Evolutionary conservation across 2,329 filamentous ascomycete genomes (phyloP), one percentile per base, ranked within the genome.

Genomic region (Xylariales sp.): DNA sequence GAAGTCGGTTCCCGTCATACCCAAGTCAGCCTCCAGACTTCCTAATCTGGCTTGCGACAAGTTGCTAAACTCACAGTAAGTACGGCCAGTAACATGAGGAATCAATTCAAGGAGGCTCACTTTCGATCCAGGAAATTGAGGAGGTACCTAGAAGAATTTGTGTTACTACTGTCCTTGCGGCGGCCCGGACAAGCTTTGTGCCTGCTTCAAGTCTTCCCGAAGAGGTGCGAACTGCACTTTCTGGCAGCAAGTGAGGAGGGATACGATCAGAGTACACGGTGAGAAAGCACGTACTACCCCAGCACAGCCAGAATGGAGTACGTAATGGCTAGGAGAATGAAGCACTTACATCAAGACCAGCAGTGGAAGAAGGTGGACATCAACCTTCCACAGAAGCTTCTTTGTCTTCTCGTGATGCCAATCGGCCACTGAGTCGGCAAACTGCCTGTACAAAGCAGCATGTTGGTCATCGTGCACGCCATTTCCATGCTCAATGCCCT

Each of bases 1-100:
- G 51, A 75, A 80, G 35, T 81, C 72, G 2, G 73, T 78, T 6
- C 74, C 74, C 5, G 53, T 61, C 70, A 80, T 76, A 1, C 57
- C 58, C 0, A 80, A 59, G 42, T 80, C 76, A 16, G 61, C 43
- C 43, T 80, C 75, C 0, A 80, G 60, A 0, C 68, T 67, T 1
- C 73, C 74, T 22, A 78, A 65, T 4, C 76, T 65, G 0, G 74
- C 75, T 51, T 79, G 74, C 0, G 73, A 70, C 0, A 79, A 60
- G 46, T 78, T 78, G 45, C 64, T 60, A 31, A 18, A 35, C 6
- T 6, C 21, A 38, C 12, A 19, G 14, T 38, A 14, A 25, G 18
- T 50, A 20, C 28, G 8, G 10, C 7, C 4, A 22, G 6, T 24
- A 4, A 18, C 21, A 28, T 18, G 7, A 8, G 14, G 19, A 10